Evolutionary conservation across 1,284 basidiomycete species (phyloP).

Genomic region (Ganoderma lucidum): DNA sequence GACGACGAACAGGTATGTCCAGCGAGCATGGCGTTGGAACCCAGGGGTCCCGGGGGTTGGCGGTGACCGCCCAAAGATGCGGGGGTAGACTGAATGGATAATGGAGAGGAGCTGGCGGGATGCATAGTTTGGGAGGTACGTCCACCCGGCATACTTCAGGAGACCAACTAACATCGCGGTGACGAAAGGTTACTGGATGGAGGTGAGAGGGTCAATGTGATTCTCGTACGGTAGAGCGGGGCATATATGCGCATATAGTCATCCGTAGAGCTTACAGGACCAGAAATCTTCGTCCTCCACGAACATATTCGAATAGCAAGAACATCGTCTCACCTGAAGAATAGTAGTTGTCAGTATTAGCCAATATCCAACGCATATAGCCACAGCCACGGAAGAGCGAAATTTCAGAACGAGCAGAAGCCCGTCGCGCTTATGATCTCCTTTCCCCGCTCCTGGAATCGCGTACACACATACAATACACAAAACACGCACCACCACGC

Average conservation of each 20-base stretch:
- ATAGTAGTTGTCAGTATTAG: neutral
- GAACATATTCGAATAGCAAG: neutral
- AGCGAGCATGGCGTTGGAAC: conserved; percentile 64
- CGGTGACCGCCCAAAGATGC: conserved; percentile 42
- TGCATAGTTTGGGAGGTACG: conserved; percentile 52
- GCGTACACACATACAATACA: conserved; percentile 21
- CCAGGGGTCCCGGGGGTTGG: conserved; percentile 52
- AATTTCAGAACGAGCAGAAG: conserved; percentile 40
- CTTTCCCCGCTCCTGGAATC: conserved; percentile 36
- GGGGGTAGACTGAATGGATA: conserved; percentile 47
- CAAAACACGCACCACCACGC: conserved; percentile 16
- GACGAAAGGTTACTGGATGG: neutral
- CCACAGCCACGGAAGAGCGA: neutral
- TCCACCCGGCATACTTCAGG: conserved; percentile 51
- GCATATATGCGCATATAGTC: conserved; percentile 1
- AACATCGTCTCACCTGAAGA: conserved; percentile 23
- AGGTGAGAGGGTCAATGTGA: neutral
- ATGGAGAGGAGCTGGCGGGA: conserved; percentile 48
- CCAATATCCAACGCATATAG: neutral
- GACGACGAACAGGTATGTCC: conserved; percentile 71
- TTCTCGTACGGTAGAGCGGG: neutral
- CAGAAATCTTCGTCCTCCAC: neutral
- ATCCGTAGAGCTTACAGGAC: neutral
- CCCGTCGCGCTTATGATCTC: conserved; percentile 45
- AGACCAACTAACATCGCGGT: conserved; percentile 27